Evolutionary conservation across 2,329 filamentous ascomycete genomes (phyloP).

Genomic region (Didymella segeticola): DNA sequence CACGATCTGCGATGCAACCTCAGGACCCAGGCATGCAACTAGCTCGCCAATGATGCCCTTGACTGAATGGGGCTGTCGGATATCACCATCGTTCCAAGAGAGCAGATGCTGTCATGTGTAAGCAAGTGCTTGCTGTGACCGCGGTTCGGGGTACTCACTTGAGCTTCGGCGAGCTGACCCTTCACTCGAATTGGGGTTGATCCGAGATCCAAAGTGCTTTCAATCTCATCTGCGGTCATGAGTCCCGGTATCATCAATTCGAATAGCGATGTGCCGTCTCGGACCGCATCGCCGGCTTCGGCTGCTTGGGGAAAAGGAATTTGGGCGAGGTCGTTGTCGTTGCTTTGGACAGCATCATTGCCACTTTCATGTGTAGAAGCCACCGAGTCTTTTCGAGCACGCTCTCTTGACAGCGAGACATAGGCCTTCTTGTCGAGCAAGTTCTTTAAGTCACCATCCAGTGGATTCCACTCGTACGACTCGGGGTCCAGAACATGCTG

Average conservation of each 20-base stretch:
- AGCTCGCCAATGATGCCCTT: constrained; percentile 72
- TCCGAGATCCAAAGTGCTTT: constrained; percentile 62
- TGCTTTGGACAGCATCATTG: not conserved
- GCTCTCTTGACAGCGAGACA: constrained; percentile 51
- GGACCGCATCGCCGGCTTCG: constrained; percentile 45
- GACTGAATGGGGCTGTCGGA: constrained; percentile 59
- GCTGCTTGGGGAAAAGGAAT: constrained; percentile 35
- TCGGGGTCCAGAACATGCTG: constrained; percentile 77
- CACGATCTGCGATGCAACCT: constrained; percentile 63
- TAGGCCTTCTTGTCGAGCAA: constrained; percentile 65
- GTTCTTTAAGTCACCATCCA: constrained; percentile 61
- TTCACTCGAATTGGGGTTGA: constrained; percentile 62
- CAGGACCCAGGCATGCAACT: constrained; percentile 69
- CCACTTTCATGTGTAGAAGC: not conserved
- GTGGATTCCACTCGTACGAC: constrained; percentile 65
- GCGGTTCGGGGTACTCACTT: constrained; percentile 35
- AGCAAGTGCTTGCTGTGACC: constrained; percentile 3
- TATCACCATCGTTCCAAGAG: constrained; percentile 63
- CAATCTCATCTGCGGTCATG: constrained; percentile 61
- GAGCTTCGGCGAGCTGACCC: constrained; percentile 38
- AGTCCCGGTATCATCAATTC: constrained; percentile 72
- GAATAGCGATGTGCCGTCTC: constrained; percentile 59
- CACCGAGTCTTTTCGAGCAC: constrained; percentile 26
- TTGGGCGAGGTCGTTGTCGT: constrained; percentile 22
- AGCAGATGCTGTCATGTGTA: constrained; percentile 59